These are phyloP conservation scores for Phytophthora ohioensis DNA, from an alignment of 352 stramenopile genomes.

Conservation along the genomic window DNA sequence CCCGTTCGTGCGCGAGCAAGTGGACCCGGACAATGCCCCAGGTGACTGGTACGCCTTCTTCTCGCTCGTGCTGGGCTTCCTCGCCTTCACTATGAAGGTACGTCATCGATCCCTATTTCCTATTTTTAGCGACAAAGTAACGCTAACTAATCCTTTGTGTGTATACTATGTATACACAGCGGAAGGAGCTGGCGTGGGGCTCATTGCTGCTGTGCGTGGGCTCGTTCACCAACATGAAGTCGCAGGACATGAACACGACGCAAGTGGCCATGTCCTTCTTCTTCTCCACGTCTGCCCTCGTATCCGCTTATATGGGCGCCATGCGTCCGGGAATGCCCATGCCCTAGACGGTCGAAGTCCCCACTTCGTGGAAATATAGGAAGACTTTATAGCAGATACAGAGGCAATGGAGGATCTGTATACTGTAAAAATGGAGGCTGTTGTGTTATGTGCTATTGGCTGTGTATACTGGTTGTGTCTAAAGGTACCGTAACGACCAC, in stretches of 20 bases:
- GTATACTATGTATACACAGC: constrained; percentile 41
- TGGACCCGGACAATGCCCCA: constrained; percentile 46
- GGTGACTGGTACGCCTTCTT: constrained; percentile 75
- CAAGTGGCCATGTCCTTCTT: constrained; percentile 83
- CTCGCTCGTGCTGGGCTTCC: constrained; percentile 65
- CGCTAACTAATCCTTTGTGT: neutral
- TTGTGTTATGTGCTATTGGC: neutral
- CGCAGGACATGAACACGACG: constrained; percentile 63
- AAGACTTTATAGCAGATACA: constrained; percentile 7
- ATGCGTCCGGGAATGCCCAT: constrained; percentile 46
- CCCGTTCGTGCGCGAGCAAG: constrained; percentile 70
- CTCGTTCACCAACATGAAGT: constrained; percentile 74
- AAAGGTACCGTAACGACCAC: constrained; percentile 14
- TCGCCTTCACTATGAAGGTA: constrained; percentile 76
- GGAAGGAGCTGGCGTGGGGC: constrained; percentile 71
- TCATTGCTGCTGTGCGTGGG: constrained; percentile 72
- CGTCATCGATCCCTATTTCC: neutral
- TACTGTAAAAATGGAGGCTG: constrained; percentile 35
- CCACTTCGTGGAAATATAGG: constrained; percentile 26
- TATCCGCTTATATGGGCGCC: constrained; percentile 63
- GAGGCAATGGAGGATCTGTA: neutral
- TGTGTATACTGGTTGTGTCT: no score
- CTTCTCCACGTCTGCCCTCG: constrained; percentile 73
- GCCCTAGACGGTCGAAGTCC: constrained; percentile 19
- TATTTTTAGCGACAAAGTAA: neutral